phyloP scores from a whole-genome alignment of 2,329 filamentous ascomycete species.

The Rutstroemia sp. region DNA sequence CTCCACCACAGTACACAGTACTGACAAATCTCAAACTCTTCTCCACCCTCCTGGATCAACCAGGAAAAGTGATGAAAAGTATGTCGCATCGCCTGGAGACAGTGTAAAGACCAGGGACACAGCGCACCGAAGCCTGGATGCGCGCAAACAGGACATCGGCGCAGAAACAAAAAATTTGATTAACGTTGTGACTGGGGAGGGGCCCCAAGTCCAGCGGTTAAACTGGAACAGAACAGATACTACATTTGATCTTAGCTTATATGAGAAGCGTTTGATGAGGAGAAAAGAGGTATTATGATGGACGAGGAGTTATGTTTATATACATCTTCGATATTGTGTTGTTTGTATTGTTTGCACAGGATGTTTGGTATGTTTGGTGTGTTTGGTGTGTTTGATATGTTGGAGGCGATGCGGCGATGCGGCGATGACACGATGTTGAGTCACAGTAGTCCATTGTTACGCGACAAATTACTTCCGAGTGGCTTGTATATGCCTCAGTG shows the following conservation, averaged over 20 bases:
- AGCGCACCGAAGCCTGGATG: background rate
- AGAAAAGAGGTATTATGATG: background rate
- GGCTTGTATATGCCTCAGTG: too few species aligned
- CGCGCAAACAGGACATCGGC: conserved; percentile 48
- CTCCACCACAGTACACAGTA: too few species aligned
- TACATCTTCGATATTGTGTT: background rate
- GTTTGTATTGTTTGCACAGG: background rate
- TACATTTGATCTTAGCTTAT: conserved; percentile 52
- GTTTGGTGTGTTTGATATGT: too few species aligned
- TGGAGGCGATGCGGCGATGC: too few species aligned
- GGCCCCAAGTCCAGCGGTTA: conserved; percentile 45
- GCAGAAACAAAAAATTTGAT: conserved; percentile 17
- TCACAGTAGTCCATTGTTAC: too few species aligned
- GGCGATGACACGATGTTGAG: too few species aligned
- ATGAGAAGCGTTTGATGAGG: conserved; percentile 38
- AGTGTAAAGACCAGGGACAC: background rate
- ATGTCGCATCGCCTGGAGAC: background rate
- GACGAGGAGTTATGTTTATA: conserved; percentile 2
- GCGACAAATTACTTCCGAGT: too few species aligned
- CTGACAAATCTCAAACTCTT: background rate
- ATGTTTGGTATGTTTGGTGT: background rate
- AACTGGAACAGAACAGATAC: conserved; percentile 65
- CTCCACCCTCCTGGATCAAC: background rate
- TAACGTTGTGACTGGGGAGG: background rate
- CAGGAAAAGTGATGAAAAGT: background rate